Conservation (phyloP, 2,329 filamentous ascomycete species). For the Grosmannia serpens region DNA sequence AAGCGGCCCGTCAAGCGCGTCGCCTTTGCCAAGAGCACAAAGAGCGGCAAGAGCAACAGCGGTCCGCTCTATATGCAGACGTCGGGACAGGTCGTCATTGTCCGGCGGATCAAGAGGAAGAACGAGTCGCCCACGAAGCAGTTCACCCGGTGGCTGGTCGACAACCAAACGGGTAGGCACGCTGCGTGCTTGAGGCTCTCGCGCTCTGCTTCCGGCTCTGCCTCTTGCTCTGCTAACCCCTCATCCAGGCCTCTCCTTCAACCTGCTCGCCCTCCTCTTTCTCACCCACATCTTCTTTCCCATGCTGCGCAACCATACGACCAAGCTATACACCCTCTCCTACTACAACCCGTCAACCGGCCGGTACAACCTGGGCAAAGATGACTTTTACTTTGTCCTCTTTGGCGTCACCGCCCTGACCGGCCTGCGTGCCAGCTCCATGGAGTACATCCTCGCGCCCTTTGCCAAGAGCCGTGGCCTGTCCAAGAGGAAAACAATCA, state of each 20-base stretch:
- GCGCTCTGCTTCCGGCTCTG: too few relatives aligned
- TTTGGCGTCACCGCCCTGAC: slow-evolving; percentile 80
- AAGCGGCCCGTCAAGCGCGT: slow-evolving; percentile 17
- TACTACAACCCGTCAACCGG: slow-evolving; percentile 63
- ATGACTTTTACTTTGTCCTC: slow-evolving; percentile 67
- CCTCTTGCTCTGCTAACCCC: background rate
- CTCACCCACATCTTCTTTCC: slow-evolving; percentile 77
- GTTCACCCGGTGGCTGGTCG: slow-evolving; percentile 57
- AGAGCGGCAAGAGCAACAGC: slow-evolving; percentile 34
- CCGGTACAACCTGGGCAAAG: slow-evolving; percentile 63
- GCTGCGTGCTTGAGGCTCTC: background rate
- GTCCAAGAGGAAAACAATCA: slow-evolving; percentile 60
- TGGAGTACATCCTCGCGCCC: slow-evolving; percentile 80
- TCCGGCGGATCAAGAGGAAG: slow-evolving; percentile 48
- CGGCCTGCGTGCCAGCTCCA: slow-evolving; percentile 67
- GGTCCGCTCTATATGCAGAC: slow-evolving; percentile 47
- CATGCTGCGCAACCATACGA: slow-evolving; percentile 64
- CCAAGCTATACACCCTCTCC: slow-evolving; percentile 77
- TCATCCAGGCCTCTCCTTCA: slow-evolving; percentile 63
- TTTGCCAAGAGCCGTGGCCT: slow-evolving; percentile 64
- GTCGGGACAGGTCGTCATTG: slow-evolving; percentile 39
- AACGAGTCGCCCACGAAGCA: slow-evolving; percentile 50
- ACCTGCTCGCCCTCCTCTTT: slow-evolving; percentile 71
- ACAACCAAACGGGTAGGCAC: slow-evolving; percentile 67
- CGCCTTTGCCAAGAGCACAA: slow-evolving; percentile 12